Base-by-base conservation (phyloP, 1,284 basidiomycete species). In the Kalmanozyma brasiliensis region DNA sequence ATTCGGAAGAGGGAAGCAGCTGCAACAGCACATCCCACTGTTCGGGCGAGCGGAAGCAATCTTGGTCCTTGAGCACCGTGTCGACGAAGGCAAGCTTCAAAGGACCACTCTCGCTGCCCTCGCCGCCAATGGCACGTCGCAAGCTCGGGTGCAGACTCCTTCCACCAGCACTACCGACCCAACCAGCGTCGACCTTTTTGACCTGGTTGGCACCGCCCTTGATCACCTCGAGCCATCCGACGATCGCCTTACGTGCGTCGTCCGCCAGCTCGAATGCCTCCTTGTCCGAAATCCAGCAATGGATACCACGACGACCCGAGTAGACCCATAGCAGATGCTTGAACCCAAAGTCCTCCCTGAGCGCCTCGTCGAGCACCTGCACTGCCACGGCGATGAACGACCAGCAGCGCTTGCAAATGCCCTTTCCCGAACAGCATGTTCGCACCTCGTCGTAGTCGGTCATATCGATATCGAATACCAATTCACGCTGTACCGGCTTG, bases 381-480 rank as follows among this genome's bases (percentile, higher is more conserved):
- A 97, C 94, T 0, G 96, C 96, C 17, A 91, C 90, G 13, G 91
- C 87, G 76, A 99, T 97, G 84, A 94, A 98, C 1, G 86, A 88
- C 95, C 96, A 98, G 84, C 96, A 99, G 36, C 90, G 87, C 68
- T 86, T 87, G 85, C 95, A 98, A 83, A 99, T 97, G 59, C 87
- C 89, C 53, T 94, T 93, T 52, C 89, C 92, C 2, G 89, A 89
- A 83, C 96, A 98, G 84, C 96, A 99, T 0, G 93, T 97, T 48
- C 96, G 89, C 77, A 98, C 89, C 58, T 90, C 87, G 83, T 99
- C 96, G 84, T 99, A 99, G 84, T 99, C 95, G 16, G 95, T 96
- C 94, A 99, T 97, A 84, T 99, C 95, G 81, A 99, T 97, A 88
- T 98, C 96, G 80, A 99, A 97, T 1, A 99, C 96, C 29, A 99